A percentile compares a stretch with the other conserved stretches of the same genome.
Evolutionary conservation across 2,329 filamentous ascomycete species (phyloP).

Genomic region (Cladobotryum mycophilum): DNA sequence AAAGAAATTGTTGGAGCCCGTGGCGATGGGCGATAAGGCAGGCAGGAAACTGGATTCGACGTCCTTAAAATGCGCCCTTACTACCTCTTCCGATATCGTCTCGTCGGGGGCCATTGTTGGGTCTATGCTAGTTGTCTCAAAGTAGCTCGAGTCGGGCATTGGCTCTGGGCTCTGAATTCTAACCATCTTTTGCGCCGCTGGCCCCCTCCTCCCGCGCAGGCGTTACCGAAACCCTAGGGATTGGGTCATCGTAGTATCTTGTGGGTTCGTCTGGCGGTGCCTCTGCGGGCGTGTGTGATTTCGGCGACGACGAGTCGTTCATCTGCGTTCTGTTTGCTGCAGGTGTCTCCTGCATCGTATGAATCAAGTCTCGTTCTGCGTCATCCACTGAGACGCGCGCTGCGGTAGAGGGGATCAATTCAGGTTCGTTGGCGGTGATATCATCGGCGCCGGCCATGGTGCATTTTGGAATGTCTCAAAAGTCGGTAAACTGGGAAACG

Average conservation of each 20-base stretch:
- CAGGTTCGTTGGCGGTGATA: constrained; percentile 9
- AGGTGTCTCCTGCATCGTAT: not conserved
- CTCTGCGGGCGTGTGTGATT: constrained; percentile 3
- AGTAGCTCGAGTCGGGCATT: constrained; percentile 29
- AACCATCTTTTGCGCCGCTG: constrained; percentile 1
- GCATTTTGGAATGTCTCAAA: constrained; percentile 8
- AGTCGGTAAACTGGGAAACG: not conserved
- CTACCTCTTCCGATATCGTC: constrained; percentile 46
- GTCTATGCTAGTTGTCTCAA: constrained; percentile 35
- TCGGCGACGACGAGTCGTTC: constrained; percentile 1
- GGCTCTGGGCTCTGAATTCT: not conserved
- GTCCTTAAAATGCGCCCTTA: constrained; percentile 53
- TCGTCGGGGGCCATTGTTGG: constrained; percentile 32
- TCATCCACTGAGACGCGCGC: constrained; percentile 5
- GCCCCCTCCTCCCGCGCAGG: constrained; percentile 2
- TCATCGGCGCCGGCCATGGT: constrained; percentile 12
- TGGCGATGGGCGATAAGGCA: constrained; percentile 49
- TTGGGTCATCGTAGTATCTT: constrained; percentile 1
- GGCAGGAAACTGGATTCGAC: constrained; percentile 61
- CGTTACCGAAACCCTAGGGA: constrained; percentile 5
- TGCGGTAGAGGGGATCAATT: constrained; percentile 5
- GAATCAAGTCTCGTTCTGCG: not conserved
- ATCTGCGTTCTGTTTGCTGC: not conserved
- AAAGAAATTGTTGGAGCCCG: constrained; percentile 31
- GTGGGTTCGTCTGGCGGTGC: constrained; percentile 2